A percentile compares a stretch with the other conserved stretches of the same genome.
Evolutionary conservation across 345 rosid genomes (phyloP).

Genomic region (Sapria himalayana): DNA sequence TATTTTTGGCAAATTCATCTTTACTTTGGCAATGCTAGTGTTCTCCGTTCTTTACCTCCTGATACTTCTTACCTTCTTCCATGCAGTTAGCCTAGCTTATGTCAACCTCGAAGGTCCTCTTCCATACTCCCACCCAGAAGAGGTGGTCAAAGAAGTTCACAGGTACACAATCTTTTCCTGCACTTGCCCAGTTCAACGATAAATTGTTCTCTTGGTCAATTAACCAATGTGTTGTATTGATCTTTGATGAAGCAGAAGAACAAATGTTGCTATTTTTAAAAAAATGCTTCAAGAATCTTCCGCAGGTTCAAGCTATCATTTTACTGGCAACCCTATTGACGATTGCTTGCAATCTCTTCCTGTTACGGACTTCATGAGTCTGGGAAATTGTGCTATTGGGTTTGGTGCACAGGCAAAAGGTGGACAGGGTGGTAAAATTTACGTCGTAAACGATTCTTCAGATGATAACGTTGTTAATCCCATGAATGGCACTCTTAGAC

Average conservation of each 20-base stretch:
- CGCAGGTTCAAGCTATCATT: constrained; percentile 20
- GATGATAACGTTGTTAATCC: constrained; percentile 75
- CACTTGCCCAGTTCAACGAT: background rate
- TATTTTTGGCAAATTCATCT: too few relatives aligned
- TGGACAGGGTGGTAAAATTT: constrained; percentile 69
- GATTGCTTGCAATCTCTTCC: constrained; percentile 99
- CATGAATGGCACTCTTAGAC: constrained; percentile 73
- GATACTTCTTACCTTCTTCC: constrained; percentile 19
- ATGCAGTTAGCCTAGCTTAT: constrained; percentile 19
- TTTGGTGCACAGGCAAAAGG: constrained; percentile 89
- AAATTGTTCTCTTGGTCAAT: background rate
- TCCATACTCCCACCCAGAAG: constrained; percentile 62
- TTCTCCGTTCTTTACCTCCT: too few relatives aligned
- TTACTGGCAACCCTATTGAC: constrained; percentile 85
- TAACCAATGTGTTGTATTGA: background rate
- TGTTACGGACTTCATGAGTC: constrained; percentile 58
- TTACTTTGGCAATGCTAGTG: too few relatives aligned
- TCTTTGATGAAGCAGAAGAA: constrained; percentile 27
- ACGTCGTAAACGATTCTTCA: constrained; percentile 73
- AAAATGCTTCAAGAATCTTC: constrained; percentile 20
- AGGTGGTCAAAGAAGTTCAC: constrained; percentile 57
- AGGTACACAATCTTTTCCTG: constrained; percentile 21
- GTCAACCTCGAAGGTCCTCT: constrained; percentile 32
- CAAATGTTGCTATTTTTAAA: constrained; percentile 63
- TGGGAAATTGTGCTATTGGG: constrained; percentile 86